Evolutionary conservation across 2,329 filamentous ascomycete genomes (phyloP).

Genomic region (Colletotrichum nymphaeae): DNA sequence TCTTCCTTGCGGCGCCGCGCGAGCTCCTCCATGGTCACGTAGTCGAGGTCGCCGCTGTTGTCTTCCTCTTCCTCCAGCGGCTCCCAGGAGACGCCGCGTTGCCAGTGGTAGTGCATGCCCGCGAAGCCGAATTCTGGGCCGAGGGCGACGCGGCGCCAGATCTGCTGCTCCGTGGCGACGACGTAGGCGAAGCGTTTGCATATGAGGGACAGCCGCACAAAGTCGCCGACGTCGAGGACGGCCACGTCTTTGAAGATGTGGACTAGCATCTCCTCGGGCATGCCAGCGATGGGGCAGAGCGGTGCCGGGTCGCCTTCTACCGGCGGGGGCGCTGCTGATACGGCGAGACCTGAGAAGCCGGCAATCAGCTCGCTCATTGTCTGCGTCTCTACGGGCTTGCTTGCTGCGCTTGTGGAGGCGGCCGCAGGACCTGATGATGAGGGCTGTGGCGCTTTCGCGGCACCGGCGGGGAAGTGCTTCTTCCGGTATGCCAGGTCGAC

Average conservation of each 20-base stretch:
- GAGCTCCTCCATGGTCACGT: constrained; percentile 52
- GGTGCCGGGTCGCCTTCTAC: constrained; percentile 79
- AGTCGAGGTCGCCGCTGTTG: constrained; percentile 43
- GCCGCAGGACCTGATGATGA: constrained; percentile 23
- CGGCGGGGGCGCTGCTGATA: constrained; percentile 73
- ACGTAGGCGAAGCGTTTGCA: constrained; percentile 91
- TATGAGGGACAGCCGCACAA: constrained; percentile 80
- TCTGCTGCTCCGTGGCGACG: constrained; percentile 82
- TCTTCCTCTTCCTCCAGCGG: constrained; percentile 53
- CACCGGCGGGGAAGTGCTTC: constrained; percentile 84
- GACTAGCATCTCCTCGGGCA: constrained; percentile 87
- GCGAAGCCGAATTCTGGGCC: constrained; percentile 81
- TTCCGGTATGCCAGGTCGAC: constrained; percentile 91
- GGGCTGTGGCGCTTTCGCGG: constrained; percentile 56
- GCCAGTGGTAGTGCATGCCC: constrained; percentile 85
- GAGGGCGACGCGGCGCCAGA: constrained; percentile 84
- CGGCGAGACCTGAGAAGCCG: constrained; percentile 77
- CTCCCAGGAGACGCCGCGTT: constrained; percentile 69
- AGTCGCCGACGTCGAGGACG: constrained; percentile 78
- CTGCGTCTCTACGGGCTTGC: constrained; percentile 43
- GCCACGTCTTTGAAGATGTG: constrained; percentile 83
- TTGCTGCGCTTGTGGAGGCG: constrained; percentile 40
- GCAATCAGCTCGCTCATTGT: constrained; percentile 77
- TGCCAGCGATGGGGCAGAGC: constrained; percentile 80
- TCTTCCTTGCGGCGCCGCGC: constrained; percentile 46